Evolutionary conservation across 2,329 filamentous ascomycete genomes (phyloP).

Genomic region (Fusarium zealandicum): DNA sequence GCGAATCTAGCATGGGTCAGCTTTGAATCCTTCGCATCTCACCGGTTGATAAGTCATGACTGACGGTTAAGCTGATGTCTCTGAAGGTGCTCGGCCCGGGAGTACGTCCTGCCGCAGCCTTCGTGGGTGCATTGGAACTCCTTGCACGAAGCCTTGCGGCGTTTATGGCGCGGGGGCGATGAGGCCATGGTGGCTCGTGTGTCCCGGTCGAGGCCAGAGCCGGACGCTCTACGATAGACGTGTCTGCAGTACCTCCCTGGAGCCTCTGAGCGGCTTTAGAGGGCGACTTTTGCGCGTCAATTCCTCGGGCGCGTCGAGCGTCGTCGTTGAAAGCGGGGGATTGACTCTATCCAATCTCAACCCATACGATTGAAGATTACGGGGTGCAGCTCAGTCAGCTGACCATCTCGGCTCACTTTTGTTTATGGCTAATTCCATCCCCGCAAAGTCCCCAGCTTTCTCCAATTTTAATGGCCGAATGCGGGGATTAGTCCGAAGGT

Average conservation of each 20-base stretch:
- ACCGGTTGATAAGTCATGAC: conserved; percentile 1
- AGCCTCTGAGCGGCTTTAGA: background rate
- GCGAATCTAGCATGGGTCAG: conserved; percentile 38
- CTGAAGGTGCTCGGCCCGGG: conserved; percentile 40
- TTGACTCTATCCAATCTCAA: conserved; percentile 10
- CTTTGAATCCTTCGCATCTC: background rate
- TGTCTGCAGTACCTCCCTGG: background rate
- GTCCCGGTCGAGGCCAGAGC: conserved; percentile 11
- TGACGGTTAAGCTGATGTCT: conserved; percentile 41
- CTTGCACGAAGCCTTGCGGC: conserved; percentile 43
- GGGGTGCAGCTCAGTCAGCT: conserved; percentile 31
- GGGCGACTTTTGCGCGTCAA: conserved; percentile 2
- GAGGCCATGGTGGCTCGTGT: conserved; percentile 38
- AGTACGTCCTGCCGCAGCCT: conserved; percentile 41
- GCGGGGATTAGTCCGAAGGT: conserved; percentile 15
- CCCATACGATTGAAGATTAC: conserved; percentile 28
- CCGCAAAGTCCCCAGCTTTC: conserved; percentile 30
- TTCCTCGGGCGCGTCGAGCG: background rate
- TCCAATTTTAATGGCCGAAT: conserved; percentile 20
- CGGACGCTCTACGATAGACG: conserved; percentile 4
- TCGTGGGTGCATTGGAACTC: conserved; percentile 43
- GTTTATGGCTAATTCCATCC: conserved; percentile 13
- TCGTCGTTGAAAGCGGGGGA: conserved; percentile 5
- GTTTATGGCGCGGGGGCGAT: conserved; percentile 42
- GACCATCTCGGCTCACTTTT: conserved; percentile 30